Base-by-base conservation (phyloP, 257 asterid genomes). In the Schizonepeta tenuifolia region DNA sequence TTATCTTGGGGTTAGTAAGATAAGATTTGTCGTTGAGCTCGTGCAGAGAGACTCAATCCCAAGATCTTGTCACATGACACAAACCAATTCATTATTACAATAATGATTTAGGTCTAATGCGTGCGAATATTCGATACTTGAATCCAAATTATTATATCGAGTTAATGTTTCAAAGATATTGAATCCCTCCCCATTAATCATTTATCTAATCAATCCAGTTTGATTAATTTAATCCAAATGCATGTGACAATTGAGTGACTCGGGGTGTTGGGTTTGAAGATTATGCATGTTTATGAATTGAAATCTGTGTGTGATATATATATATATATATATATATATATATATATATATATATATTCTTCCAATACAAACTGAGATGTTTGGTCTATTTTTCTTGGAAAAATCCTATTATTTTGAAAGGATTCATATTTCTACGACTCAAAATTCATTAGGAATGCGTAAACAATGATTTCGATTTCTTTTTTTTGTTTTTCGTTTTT, bases 71-170 rank as follows among this genome's bases (percentile, higher is more conserved):
- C 96, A 87, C 94, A 78, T 89, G 94, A 77, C 82, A 75, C 6
- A 73, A 65, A 66, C 65, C 46, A 64, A 53, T 20, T 47, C 24
- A 28, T 64, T 70, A 73, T 5, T 76, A 54, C 78, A 79, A 78
- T 79, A 83, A 80, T 75, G 80, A 59, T 80, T 24, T 71, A 36
- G 46, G 74, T 78, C 80, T 64, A 80, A 64, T 77, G 96, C 96
- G 90, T 89, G 96, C 94, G 92, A 89, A 87, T 87, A 89, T 87
- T 89, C 96, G 84, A 82, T 75, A 76, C 75, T 83, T 83, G 83
- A 77, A 80, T 83, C 87, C 71, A 75, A 78, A 57, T 40, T 49
- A 40, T 68, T 44, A 62, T 72, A 63, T 63, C 12, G 31, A 63
- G 53, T 41, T 71, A 54, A 22, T 70, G 49, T 50, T 81, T 71